Percentiles rank a stretch among this genome's conserved stretches.
Evolutionary conservation across 2,329 filamentous ascomycete genomes (phyloP).

Genomic region (Neonectria hederae): DNA sequence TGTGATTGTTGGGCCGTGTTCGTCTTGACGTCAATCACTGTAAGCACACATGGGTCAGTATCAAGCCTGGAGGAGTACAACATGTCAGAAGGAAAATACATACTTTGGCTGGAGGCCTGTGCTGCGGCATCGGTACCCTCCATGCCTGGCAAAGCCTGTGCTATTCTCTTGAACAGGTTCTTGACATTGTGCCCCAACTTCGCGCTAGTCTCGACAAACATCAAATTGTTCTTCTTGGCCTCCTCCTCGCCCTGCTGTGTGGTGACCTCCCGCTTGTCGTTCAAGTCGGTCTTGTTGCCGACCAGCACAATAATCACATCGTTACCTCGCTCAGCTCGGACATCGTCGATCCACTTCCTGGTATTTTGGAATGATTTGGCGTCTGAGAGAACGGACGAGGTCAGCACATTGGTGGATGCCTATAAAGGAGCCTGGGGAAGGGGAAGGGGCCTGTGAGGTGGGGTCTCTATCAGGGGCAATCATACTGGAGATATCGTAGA

Average conservation of each 20-base stretch:
- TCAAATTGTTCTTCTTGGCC: slow-evolving; percentile 95
- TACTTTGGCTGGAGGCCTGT: slow-evolving; percentile 80
- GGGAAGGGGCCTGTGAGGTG: slow-evolving; percentile 27
- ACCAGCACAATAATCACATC: slow-evolving; percentile 99
- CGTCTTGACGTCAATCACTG: slow-evolving; percentile 95
- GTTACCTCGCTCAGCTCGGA: slow-evolving; percentile 93
- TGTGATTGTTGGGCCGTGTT: slow-evolving; percentile 75
- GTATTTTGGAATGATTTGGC: slow-evolving; percentile 98
- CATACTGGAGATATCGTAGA: slow-evolving; percentile 95
- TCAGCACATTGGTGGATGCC: slow-evolving; percentile 32
- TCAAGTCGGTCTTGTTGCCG: slow-evolving; percentile 98
- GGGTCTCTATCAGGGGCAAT: slow-evolving; percentile 28
- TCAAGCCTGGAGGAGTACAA: neutral
- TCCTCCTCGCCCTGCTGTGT: slow-evolving; percentile 97
- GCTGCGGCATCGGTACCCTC: slow-evolving; percentile 85
- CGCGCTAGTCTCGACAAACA: slow-evolving; percentile 99
- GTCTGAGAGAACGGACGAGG: slow-evolving; percentile 58
- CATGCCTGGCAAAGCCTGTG: slow-evolving; percentile 97
- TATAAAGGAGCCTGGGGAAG: slow-evolving; percentile 8
- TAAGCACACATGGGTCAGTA: slow-evolving; percentile 28
- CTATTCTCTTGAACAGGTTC: slow-evolving; percentile 96
- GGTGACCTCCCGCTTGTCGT: slow-evolving; percentile 97
- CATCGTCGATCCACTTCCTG: slow-evolving; percentile 99
- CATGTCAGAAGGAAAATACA: slow-evolving; percentile 48
- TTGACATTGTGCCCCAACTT: slow-evolving; percentile 99